Percentiles rank a stretch among this genome's conserved stretches.
Evolutionary conservation across 495 filamentous ascomycete species (phyloP).

Genomic region (Neurospora pannonica): DNA sequence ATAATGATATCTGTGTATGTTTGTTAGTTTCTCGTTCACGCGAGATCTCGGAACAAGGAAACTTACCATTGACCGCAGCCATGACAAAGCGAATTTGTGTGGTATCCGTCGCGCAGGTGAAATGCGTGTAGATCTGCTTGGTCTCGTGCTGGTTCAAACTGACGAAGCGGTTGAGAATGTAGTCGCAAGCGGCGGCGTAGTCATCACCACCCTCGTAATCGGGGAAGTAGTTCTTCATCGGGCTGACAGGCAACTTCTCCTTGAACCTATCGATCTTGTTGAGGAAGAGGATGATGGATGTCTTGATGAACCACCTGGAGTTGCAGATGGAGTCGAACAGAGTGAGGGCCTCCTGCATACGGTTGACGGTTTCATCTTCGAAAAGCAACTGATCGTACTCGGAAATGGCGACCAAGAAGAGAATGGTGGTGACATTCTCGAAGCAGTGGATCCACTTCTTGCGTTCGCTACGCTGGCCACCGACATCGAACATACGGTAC

Average conservation of each 20-base stretch:
- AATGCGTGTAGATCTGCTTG: slow-evolving; percentile 99
- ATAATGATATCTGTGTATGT: slow-evolving; percentile 83
- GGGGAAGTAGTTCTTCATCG: slow-evolving; percentile 99
- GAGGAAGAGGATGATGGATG: slow-evolving; percentile 96
- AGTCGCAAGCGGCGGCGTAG: slow-evolving; percentile 88
- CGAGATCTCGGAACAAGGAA: neutral
- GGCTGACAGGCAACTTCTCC: slow-evolving; percentile 97
- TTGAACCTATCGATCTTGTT: slow-evolving; percentile 99
- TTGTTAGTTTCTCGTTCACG: slow-evolving; percentile 20
- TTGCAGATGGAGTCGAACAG: slow-evolving; percentile 99
- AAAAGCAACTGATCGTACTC: slow-evolving; percentile 98
- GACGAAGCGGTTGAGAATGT: slow-evolving; percentile 94
- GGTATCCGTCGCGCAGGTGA: slow-evolving; percentile 97
- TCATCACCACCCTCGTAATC: slow-evolving; percentile 95
- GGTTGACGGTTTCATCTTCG: slow-evolving; percentile 91
- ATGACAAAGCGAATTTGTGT: slow-evolving; percentile 99
- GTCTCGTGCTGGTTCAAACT: slow-evolving; percentile 96
- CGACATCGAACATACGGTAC: slow-evolving; percentile 99
- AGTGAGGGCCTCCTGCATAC: slow-evolving; percentile 98
- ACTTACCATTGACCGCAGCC: slow-evolving; percentile 96
- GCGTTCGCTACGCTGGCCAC: slow-evolving; percentile 94
- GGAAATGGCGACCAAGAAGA: slow-evolving; percentile 97
- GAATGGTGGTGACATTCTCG: slow-evolving; percentile 97
- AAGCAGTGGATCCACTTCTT: slow-evolving; percentile 99
- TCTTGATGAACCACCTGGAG: slow-evolving; percentile 98